Evolutionary conservation across 495 filamentous ascomycete species (phyloP), one percentile per base, ranked within the genome.

Genomic region (Neurospora tetraspora): DNA sequence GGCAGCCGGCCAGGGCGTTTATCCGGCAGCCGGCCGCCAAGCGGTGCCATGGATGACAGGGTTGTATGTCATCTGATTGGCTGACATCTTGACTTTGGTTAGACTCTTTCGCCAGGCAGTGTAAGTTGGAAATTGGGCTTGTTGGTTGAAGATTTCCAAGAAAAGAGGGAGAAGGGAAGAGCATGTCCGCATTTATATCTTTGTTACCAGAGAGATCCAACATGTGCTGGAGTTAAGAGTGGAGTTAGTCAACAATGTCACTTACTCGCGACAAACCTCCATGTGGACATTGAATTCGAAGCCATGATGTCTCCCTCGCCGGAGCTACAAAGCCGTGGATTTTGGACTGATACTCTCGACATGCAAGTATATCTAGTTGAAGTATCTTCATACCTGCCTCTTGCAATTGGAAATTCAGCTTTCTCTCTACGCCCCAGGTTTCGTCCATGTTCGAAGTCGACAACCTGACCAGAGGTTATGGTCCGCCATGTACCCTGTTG

Each of bases 1-100:
- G 76, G 43, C 71, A 70, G 47, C 73, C 69, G 42, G 23, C 20
- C 47, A 37, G 38, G 61, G 75, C 68, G 65, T 76, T 76, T 75
- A 70, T 77, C 75, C 76, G 76, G 43, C 71, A 70, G 47, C 73
- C 69, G 42, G 23, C 20, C 47, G 47, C 31, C 59, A 72, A 69
- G 65, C 39, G 40, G 42, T 45, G 27, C 38, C 47, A 37, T 27
- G 20, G 38, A 38, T 38, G 70, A 5, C 20, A 27, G 40, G 11
- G 12, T 23, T 31, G 23, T 61, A 61, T 31, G 45, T 2, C 23
- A 38, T 69, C 16, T 73, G 53, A 75, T 77, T 77, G 76, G 76
- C 23, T 39, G 59, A 8, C 31, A 5, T 27, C 7, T 70, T 34
- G 6, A 16, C 14, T 18, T 53, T 4, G 18, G 45, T 53, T 53